These are phyloP conservation scores for Fusarium domesticum DNA, from an alignment of 2,329 filamentous ascomycete genomes.

Conservation along the genomic window DNA sequence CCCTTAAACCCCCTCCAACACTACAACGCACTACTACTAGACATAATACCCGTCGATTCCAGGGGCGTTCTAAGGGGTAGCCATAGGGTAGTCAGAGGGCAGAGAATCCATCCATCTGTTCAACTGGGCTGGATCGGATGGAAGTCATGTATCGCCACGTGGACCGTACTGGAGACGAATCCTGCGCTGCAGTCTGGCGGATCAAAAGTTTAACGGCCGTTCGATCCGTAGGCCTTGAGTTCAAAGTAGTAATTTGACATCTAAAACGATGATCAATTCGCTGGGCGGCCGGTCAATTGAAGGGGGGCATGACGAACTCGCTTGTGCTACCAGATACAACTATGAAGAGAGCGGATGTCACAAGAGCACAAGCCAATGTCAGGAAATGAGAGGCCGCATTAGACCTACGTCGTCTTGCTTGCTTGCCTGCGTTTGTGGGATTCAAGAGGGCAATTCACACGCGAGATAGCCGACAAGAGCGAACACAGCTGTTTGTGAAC, in stretches of 20 bases:
- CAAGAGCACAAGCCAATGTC: not conserved
- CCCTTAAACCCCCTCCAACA: not conserved
- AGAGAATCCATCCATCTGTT: slow-evolving; percentile 14
- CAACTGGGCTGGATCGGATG: slow-evolving; percentile 12
- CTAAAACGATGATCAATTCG: too few species aligned
- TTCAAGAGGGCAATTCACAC: not conserved
- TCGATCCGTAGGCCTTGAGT: not conserved
- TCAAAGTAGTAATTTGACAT: not conserved
- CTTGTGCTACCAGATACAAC: not conserved
- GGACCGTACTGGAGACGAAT: slow-evolving; percentile 8
- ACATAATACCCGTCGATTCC: not conserved
- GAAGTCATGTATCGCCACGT: slow-evolving; percentile 22
- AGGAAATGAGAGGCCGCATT: not conserved
- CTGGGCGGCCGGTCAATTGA: too few species aligned
- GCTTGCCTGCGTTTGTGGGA: not conserved
- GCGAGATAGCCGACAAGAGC: not conserved
- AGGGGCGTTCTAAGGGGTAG: slow-evolving; percentile 12
- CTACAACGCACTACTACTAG: not conserved
- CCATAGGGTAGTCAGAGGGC: slow-evolving; percentile 10
- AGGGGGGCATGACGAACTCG: not conserved
- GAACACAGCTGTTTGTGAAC: not conserved
- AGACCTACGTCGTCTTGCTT: not conserved
- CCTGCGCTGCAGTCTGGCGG: not conserved
- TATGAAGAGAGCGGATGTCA: not conserved
- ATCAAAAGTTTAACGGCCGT: not conserved